Evolutionary conservation across 2,329 filamentous ascomycete species (phyloP), one percentile per base, ranked within the genome.

Genomic region (Rutstroemia sp.): DNA sequence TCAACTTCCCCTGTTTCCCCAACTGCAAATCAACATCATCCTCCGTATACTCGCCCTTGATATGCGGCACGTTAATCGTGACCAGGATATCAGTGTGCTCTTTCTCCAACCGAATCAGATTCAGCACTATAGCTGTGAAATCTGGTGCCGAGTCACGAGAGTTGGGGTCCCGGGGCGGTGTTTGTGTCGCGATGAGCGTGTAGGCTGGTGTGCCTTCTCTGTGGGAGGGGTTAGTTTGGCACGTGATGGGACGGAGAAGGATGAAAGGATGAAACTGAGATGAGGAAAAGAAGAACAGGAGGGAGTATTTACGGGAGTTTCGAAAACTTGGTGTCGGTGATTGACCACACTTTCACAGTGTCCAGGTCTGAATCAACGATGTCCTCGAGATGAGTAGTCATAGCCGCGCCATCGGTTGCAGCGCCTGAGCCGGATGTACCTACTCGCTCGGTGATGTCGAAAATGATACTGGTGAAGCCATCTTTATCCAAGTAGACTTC

Each of bases 391-490:
- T 89, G 86, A 10, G 79, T 81, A 2, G 84, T 83, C 67, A 87
- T 74, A 21, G 90, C 89, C 46, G 79, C 81, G 56, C 87, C 86
- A 65, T 92, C 84, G 38, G 81, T 80, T 65, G 84, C 79, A 17
- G 82, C 76, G 2, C 76, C 73, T 44, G 73, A 75, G 30, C 78
- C 76, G 4, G 80, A 66, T 14, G 72, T 69, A 58, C 82, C 80
- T 21, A 95, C 86, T 56, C 88, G 87, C 75, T 96, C 87, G 54
- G 88, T 87, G 67, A 97, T 89, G 67, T 97, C 92, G 71, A 96
- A 81, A 65, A 96, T 92, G 70, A 96, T 84, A 73, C 82, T 91
- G 3, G 89, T 89, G 71, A 92, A 92, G 50, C 90, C 91, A 60
- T 87, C 80, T 61, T 82, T 79, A 69, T 95, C 90, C 67, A 96